Percentiles rank a stretch among this genome's conserved stretches.
phyloP scores from a whole-genome alignment of 352 stramenopile genomes.

The Peronospora tabacina region DNA sequence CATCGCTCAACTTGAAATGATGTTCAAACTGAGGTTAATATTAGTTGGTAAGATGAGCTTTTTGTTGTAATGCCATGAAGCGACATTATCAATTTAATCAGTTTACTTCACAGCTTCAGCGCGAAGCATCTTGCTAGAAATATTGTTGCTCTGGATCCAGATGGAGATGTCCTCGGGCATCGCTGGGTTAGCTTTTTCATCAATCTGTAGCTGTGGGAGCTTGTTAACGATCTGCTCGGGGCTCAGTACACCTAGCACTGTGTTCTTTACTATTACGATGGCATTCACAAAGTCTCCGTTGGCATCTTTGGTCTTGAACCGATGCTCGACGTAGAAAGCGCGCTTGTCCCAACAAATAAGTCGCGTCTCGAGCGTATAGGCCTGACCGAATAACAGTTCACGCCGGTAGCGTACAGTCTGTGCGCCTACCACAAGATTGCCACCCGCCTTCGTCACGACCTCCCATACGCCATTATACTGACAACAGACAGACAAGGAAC shows the following conservation, averaged over 20 bases:
- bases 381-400: slow-evolving; percentile 62
- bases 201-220: slow-evolving; percentile 28
- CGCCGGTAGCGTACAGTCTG: slow-evolving; percentile 79
- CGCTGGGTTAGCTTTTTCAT: slow-evolving; percentile 28
- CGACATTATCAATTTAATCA: background rate
- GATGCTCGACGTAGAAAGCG: slow-evolving; percentile 84
- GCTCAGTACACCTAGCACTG: slow-evolving; percentile 52
- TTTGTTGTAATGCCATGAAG: background rate
- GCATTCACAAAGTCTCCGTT: slow-evolving; percentile 64
- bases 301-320: slow-evolving; percentile 51
- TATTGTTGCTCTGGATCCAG: slow-evolving; percentile 72
- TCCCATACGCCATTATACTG: slow-evolving; percentile 72
- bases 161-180: slow-evolving; percentile 46
- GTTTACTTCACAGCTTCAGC: slow-evolving; percentile 19
- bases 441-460: slow-evolving; percentile 38
- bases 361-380: slow-evolving; percentile 64
- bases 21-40: slow-evolving; percentile 3
- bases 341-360: slow-evolving; percentile 73
- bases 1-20: slow-evolving; percentile 2
- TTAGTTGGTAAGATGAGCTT: too few species aligned
- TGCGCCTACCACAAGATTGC: slow-evolving; percentile 76
- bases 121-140: slow-evolving; percentile 66
- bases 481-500: slow-evolving; percentile 1
- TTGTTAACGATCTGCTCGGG: slow-evolving; percentile 58
- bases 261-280: slow-evolving; percentile 87